Evolutionary conservation across 371 early-diverging fungal species (phyloP), one percentile per base, ranked within the genome.

Genomic region (Mortierella sp.): DNA sequence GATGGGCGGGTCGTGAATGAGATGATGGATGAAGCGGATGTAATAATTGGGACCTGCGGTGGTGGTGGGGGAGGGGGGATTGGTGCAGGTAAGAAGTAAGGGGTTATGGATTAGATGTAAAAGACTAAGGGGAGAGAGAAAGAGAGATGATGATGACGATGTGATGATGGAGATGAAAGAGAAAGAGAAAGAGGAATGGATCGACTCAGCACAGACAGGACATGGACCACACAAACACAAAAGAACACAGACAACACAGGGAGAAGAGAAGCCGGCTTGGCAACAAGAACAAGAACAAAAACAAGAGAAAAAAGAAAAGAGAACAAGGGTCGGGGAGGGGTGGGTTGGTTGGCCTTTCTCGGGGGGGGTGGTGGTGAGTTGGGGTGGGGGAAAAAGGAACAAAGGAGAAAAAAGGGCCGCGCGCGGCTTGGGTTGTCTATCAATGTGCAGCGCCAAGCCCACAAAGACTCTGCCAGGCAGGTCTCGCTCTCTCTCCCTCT

Each of bases 141-240:
- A 62, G n/a, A 45, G 62, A 58, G 57, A 63, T 16, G 58, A 37
- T 19, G 25, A 29, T 53, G 19, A 46, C 48, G 58, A 26, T n/a
- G n/a, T 16, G 58, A 37, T 19, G 25, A 29, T 53, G 19, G 43
- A 29, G 58, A 26, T 16, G 21, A 43, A 26, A 23, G 18, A 68
- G 62, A 56, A 28, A 57, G 70, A 60, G 59, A 19, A 46, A 11
- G 21, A 64, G 58, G 48, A 67, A 65, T n/a, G 51, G 51, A 46
- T 48, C 61, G 48, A 48, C 60, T 7, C 21, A 29, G 29, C 44
- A 62, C 15, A 21, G 25, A 43, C n/a, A 61, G 18, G 66, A 66
- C 26, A 23, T 9, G 15, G 19, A 46, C 23, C 19, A 28, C 45
- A 43, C 51, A 53, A 23, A 59, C 43, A 55, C 23, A 23, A 47